Evolutionary conservation across 108 stramenopile species (phyloP).

Genomic region (Heterococcus sp.): DNA sequence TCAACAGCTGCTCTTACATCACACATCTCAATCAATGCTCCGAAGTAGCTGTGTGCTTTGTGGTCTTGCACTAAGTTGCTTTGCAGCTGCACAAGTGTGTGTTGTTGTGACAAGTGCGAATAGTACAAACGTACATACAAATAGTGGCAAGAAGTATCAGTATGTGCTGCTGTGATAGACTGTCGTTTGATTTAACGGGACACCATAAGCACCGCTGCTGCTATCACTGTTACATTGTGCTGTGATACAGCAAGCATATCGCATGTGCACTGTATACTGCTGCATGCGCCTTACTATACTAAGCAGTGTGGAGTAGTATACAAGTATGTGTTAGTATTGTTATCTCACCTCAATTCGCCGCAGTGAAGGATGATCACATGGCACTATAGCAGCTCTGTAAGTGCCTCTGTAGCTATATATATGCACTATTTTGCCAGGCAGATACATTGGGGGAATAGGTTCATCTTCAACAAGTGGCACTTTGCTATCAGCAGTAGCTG

Average conservation of each 20-base stretch:
- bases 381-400: constrained; percentile 75
- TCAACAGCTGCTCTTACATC: constrained; percentile 65
- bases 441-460: constrained; percentile 80
- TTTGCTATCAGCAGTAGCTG: neutral
- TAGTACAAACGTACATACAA: too few relatives aligned
- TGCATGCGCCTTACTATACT: too few relatives aligned
- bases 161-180: too few relatives aligned
- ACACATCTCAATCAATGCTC: constrained; percentile 77
- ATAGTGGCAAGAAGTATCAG: too few relatives aligned
- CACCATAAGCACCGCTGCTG: too few relatives aligned
- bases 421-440: constrained; percentile 86
- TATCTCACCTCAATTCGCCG: constrained; percentile 26
- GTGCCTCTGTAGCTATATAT: constrained; percentile 82
- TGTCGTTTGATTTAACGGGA: too few relatives aligned
- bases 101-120: too few relatives aligned
- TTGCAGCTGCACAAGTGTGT: neutral
- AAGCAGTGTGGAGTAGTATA: too few relatives aligned
- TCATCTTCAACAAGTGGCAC: neutral
- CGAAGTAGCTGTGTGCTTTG: constrained; percentile 64
- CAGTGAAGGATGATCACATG: constrained; percentile 70
- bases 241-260: too few relatives aligned
- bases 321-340: too few relatives aligned
- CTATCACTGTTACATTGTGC: too few relatives aligned
- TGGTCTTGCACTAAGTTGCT: neutral
- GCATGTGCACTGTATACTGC: too few relatives aligned